Evolutionary conservation across 768 basidiomycete species (phyloP).

Genomic region (Guyanaporus albipodus): DNA sequence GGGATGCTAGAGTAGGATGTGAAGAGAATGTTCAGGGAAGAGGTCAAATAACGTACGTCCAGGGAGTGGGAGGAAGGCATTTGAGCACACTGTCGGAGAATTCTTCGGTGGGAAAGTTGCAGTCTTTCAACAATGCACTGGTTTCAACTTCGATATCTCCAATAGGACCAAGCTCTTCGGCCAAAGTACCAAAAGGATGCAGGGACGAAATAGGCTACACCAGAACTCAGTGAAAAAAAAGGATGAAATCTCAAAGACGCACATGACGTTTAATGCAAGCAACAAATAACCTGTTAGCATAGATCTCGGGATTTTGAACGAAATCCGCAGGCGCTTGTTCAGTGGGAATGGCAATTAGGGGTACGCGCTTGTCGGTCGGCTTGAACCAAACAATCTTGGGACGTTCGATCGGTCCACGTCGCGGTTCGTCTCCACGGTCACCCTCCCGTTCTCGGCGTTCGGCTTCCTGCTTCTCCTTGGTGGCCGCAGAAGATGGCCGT

Average conservation of each 20-base stretch:
- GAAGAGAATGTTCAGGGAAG: not conserved
- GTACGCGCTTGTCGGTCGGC: constrained; percentile 98
- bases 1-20: constrained; percentile 56
- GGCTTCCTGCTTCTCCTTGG: constrained; percentile 98
- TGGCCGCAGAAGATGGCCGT: constrained; percentile 93
- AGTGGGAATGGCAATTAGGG: constrained; percentile 96
- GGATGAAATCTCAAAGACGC: constrained; percentile 31
- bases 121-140: constrained; percentile 94
- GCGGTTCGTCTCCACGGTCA: constrained; percentile 80
- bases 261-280: constrained; percentile 99
- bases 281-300: constrained; percentile 88
- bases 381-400: constrained; percentile 99
- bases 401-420: constrained; percentile 74
- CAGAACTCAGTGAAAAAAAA: constrained; percentile 16
- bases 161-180: constrained; percentile 96
- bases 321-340: constrained; percentile 98
- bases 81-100: constrained; percentile 94
- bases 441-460: constrained; percentile 97
- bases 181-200: constrained; percentile 97
- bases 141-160: constrained; percentile 99
- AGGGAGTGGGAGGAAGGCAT: constrained; percentile 93
- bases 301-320: constrained; percentile 88
- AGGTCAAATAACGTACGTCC: constrained; percentile 56
- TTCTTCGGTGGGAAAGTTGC: constrained; percentile 98
- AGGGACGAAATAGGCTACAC: constrained; percentile 86